Base-by-base conservation (phyloP, 805 yeast genomes). In the Starmera pachycereana region DNA sequence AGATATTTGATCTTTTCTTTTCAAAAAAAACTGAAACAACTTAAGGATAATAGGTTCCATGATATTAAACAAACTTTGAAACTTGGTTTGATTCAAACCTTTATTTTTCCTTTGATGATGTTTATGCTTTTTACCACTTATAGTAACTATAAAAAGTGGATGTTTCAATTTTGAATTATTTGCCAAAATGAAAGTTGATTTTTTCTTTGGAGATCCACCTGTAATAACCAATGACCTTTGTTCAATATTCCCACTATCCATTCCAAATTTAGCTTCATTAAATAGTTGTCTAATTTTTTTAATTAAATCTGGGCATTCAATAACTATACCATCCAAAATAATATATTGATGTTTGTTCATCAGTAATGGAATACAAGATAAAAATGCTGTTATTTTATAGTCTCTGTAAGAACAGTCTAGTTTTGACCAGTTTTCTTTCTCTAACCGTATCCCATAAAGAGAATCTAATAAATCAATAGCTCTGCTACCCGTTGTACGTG, bases 311-410 rank as follows among this genome's bases (percentile, higher is more conserved):
- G 31, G 37, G 35, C 41, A 39, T 22, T 33, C 37, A 12, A 48
- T 41, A 40, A 35, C 8, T 19, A 70, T 56, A 3, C 63, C 63
- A 51, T 78, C 74, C 18, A 72, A 46, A 39, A 62, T 70, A 2
- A 75, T 47, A 38, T 62, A 67, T 46, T 76, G 83, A 41, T 63
- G 60, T 1, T 48, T 43, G 34, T 57, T 65, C 0, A 67, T 51
- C 40, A 61, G 61, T 1, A 56, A 44, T 1, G 72, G 61, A 0
- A 40, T 31, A 4, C 47, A 50, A 0, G 75, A 71, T 10, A 77
- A 56, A 0, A 68, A 44, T 3, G 74, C 73, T 0, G 51, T 45
- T n/a, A 62, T 50, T 8, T 43, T 43, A 36, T 53, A 57, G 2
- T 54, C 55, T 7, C 55, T 43, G 37, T 44, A 60, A 5, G 40